Percentiles rank a stretch among this genome's conserved stretches.
Conservation (phyloP, 1,139 yeast genomes). For the Blastobotrys apis region DNA sequence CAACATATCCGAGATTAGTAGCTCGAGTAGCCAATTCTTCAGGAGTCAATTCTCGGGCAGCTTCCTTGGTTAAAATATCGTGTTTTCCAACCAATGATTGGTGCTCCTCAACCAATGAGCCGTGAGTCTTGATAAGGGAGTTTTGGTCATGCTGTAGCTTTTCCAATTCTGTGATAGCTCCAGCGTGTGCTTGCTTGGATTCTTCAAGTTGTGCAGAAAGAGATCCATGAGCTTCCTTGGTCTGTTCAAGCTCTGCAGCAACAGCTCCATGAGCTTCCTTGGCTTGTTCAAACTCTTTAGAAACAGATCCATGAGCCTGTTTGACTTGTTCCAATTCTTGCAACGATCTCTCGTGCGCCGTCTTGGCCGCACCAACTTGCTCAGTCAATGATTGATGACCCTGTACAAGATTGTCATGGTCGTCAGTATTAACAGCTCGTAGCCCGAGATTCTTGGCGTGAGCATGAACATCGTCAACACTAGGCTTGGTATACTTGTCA, state of each 20-base stretch:
- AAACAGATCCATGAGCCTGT: neutral
- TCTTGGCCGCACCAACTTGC: neutral
- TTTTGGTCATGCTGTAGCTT: neutral
- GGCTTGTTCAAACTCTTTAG: slow-evolving; percentile 1
- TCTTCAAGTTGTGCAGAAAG: neutral
- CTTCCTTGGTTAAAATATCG: slow-evolving; percentile 11
- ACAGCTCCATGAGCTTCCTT: slow-evolving; percentile 8
- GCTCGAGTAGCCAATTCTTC: slow-evolving; percentile 39
- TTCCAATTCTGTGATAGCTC: slow-evolving; percentile 8
- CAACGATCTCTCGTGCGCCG: slow-evolving; percentile 11
- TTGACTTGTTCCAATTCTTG: slow-evolving; percentile 11
- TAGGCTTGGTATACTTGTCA: slow-evolving; percentile 21
- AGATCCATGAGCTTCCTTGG: slow-evolving; percentile 1
- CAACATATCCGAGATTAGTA: slow-evolving; percentile 29
- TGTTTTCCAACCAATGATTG: slow-evolving; percentile 8
- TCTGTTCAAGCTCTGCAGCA: slow-evolving; percentile 12
- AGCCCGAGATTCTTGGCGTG: slow-evolving; percentile 26
- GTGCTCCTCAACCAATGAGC: slow-evolving; percentile 5
- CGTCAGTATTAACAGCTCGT: slow-evolving; percentile 22
- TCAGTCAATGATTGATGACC: slow-evolving; percentile 5
- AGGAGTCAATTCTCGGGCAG: slow-evolving; percentile 20
- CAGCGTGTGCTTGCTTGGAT: neutral
- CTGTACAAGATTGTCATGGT: slow-evolving; percentile 25
- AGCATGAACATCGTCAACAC: slow-evolving; percentile 15
- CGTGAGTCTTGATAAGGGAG: neutral